These are phyloP conservation scores for Xylariaceae sp. DNA, from an alignment of 2,329 filamentous ascomycete species.

Conservation along the genomic window DNA sequence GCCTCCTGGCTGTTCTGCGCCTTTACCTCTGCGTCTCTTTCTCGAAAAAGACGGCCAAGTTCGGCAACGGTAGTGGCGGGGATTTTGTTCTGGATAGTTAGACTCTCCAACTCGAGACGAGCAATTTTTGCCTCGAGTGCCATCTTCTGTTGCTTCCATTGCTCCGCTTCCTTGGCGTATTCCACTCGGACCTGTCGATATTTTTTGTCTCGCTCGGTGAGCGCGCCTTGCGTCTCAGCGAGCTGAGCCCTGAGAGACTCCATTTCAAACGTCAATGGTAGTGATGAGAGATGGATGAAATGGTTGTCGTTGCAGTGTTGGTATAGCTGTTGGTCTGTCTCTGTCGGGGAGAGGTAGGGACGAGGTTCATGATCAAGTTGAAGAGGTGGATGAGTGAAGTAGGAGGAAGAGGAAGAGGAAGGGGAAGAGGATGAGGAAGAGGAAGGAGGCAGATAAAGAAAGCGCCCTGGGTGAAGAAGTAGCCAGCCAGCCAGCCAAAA, in stretches of 20 bases:
- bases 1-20: background rate
- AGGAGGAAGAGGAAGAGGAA: background rate
- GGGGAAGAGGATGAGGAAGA: background rate
- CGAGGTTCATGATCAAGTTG: slow-evolving; percentile 1
- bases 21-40: background rate
- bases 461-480: background rate
- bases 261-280: slow-evolving; percentile 18
- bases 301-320: background rate
- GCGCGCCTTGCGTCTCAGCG: slow-evolving; percentile 24
- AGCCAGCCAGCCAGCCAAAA: background rate
- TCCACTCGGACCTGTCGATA: slow-evolving; percentile 22
- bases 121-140: slow-evolving; percentile 14
- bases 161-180: slow-evolving; percentile 6
- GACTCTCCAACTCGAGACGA: slow-evolving; percentile 21
- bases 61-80: background rate
- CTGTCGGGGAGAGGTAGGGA: background rate
- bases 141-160: slow-evolving; percentile 20
- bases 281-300: background rate
- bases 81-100: slow-evolving; percentile 1
- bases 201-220: slow-evolving; percentile 23
- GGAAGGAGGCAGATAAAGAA: background rate
- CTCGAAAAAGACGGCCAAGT: background rate
- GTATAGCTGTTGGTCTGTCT: background rate
- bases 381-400: background rate
- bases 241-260: slow-evolving; percentile 27